These are phyloP conservation scores for Parathielavia hyrcaniae DNA, from an alignment of 495 filamentous ascomycete species.

Conservation along the genomic window DNA sequence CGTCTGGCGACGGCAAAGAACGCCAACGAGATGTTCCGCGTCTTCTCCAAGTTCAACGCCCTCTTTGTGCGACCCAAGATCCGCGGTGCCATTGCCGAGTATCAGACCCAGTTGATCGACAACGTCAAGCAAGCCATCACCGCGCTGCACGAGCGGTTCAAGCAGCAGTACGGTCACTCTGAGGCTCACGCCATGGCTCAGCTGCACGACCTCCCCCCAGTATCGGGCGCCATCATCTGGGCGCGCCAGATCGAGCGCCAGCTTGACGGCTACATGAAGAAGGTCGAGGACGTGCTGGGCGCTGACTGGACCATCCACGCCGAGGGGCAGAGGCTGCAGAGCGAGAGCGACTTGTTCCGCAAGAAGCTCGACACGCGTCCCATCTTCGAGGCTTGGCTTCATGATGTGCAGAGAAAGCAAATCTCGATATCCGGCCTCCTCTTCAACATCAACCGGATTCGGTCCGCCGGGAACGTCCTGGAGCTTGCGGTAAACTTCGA, in stretches of 20 bases:
- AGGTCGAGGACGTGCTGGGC: conserved; percentile 91
- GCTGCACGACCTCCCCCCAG: conserved; percentile 86
- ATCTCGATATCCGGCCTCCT: conserved; percentile 86
- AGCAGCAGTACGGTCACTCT: conserved; percentile 95
- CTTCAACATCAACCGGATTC: conserved; percentile 81
- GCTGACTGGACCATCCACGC: conserved; percentile 88
- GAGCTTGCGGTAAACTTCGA: conserved; percentile 96
- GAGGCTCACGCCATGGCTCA: conserved; percentile 98
- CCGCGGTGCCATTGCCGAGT: conserved; percentile 92
- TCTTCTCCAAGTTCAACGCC: conserved; percentile 99
- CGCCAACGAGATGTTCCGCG: conserved; percentile 98
- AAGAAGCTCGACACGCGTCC: conserved; percentile 91
- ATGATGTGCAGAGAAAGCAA: conserved; percentile 77
- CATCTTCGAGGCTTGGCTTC: conserved; percentile 91
- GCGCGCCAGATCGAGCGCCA: conserved; percentile 94
- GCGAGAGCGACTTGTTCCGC: conserved; percentile 81
- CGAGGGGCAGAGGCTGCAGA: conserved; percentile 88
- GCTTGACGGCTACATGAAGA: conserved; percentile 91
- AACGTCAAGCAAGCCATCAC: conserved; percentile 94
- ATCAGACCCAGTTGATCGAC: conserved; percentile 93
- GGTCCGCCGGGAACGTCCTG: conserved; percentile 74
- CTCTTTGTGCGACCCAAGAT: conserved; percentile 97
- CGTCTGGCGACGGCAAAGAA: conserved; percentile 90
- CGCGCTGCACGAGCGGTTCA: conserved; percentile 90
- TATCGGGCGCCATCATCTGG: conserved; percentile 96